These are phyloP conservation scores for Debaryomyces castellii DNA, from an alignment of 805 yeast species.

Conservation along the genomic window DNA sequence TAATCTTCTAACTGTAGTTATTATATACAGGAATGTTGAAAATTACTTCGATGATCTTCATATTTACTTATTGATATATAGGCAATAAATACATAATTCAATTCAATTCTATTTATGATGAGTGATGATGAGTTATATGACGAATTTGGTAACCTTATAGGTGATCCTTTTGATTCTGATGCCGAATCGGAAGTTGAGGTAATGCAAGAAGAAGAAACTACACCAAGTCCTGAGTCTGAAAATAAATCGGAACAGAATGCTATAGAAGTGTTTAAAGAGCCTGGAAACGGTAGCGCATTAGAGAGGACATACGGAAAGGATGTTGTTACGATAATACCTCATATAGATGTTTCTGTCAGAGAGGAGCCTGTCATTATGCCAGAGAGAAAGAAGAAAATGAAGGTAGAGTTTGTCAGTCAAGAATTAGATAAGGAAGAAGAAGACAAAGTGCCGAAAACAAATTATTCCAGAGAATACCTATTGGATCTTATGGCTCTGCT, in stretches of 20 bases:
- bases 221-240: background rate
- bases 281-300: constrained; percentile 8
- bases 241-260: constrained; percentile 9
- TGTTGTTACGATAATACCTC: constrained; percentile 43
- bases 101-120: constrained; percentile 26
- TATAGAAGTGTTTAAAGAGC: constrained; percentile 5
- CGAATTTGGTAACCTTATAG: constrained; percentile 74
- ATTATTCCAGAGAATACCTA: constrained; percentile 65
- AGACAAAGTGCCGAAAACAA: constrained; percentile 53
- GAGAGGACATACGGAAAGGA: constrained; percentile 29
- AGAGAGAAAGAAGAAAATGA: constrained; percentile 35
- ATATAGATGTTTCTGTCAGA: constrained; percentile 47
- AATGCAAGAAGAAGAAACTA: constrained; percentile 2
- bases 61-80: background rate
- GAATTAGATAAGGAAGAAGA: constrained; percentile 6
- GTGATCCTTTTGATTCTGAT: constrained; percentile 49
- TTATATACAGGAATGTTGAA: background rate
- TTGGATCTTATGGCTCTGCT: constrained; percentile 39
- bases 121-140: constrained; percentile 70
- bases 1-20: background rate
- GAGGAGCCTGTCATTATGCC: constrained; percentile 70
- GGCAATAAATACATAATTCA: background rate
- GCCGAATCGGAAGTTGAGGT: constrained; percentile 28
- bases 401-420: constrained; percentile 34
- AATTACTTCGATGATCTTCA: background rate